Conservation (phyloP, 2,329 filamentous ascomycete genomes). For the Neophaeococcomyces aloes region DNA sequence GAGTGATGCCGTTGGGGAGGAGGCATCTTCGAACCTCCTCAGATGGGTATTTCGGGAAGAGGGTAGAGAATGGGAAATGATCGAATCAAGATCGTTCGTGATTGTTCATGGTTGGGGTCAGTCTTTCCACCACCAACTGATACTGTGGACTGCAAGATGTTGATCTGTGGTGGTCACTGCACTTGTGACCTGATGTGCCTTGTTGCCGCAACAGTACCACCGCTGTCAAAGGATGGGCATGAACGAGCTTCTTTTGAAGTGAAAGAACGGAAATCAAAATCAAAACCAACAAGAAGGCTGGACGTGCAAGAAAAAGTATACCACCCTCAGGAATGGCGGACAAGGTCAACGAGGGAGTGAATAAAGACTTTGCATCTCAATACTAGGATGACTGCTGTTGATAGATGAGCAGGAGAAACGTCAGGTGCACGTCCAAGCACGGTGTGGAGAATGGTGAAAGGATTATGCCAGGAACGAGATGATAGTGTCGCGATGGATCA, state of each 20-base stretch:
- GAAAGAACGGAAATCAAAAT: background rate
- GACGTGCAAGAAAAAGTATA: background rate
- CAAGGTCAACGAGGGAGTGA: background rate
- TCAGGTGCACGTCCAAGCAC: conserved; percentile 2
- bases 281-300: background rate
- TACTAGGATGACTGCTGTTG: background rate
- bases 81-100: background rate
- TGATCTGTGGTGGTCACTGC: too few relatives aligned
- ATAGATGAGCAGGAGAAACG: background rate
- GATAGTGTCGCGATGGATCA: conserved; percentile 1
- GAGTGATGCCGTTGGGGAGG: conserved; percentile 5
- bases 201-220: background rate
- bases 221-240: background rate
- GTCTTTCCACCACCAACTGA: background rate
- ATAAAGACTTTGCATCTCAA: background rate
- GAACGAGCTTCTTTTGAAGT: background rate
- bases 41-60: background rate
- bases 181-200: background rate
- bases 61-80: background rate
- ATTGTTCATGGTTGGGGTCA: background rate
- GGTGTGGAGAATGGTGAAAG: background rate
- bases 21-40: background rate
- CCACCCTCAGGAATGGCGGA: background rate
- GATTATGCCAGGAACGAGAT: background rate
- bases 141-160: background rate